These are phyloP conservation scores for Amanita phalloides DNA, from an alignment of 768 basidiomycete genomes.

Conservation along the genomic window DNA sequence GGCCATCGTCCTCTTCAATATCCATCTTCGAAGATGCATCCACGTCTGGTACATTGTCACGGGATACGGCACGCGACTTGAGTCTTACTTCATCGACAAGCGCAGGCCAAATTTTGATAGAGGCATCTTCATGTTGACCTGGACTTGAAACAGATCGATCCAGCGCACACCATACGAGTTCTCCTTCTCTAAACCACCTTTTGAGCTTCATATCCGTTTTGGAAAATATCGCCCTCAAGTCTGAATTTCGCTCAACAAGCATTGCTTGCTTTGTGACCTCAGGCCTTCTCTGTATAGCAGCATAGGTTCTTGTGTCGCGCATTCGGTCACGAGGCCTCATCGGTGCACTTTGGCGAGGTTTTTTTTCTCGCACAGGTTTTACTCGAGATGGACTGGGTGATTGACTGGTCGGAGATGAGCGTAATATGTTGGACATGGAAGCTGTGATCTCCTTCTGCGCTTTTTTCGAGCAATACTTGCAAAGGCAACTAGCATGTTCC, in stretches of 20 bases:
- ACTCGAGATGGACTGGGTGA: slow-evolving; percentile 1
- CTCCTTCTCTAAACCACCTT: slow-evolving; percentile 57
- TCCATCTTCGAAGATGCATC: slow-evolving; percentile 5
- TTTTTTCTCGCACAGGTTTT: slow-evolving; percentile 9
- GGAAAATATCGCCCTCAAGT: slow-evolving; percentile 48
- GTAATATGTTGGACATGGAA: slow-evolving; percentile 18
- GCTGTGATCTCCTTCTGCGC: slow-evolving; percentile 63
- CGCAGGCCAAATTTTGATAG: slow-evolving; percentile 68
- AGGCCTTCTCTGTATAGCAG: slow-evolving; percentile 15
- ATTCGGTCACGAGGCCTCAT: slow-evolving; percentile 2
- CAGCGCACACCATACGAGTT: slow-evolving; percentile 63
- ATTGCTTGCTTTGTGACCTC: slow-evolving; percentile 33
- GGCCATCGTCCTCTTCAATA: slow-evolving; percentile 12
- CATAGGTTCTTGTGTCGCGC: slow-evolving; percentile 6
- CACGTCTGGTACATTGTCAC: slow-evolving; percentile 6
- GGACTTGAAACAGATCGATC: slow-evolving; percentile 35
- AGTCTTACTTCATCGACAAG: slow-evolving; percentile 49
- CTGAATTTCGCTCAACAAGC: slow-evolving; percentile 50
- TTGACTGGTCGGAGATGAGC: slow-evolving; percentile 6
- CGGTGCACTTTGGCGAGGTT: slow-evolving; percentile 9
- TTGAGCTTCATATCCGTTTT: slow-evolving; percentile 32
- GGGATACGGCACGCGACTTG: slow-evolving; percentile 30
- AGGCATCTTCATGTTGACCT: slow-evolving; percentile 20
- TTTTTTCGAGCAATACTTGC: slow-evolving; percentile 70
- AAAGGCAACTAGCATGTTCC: slow-evolving; percentile 43